These are phyloP conservation scores for Cryptosporidium bovis DNA, from an alignment of 169 alveolate species.

Conservation along the genomic window DNA sequence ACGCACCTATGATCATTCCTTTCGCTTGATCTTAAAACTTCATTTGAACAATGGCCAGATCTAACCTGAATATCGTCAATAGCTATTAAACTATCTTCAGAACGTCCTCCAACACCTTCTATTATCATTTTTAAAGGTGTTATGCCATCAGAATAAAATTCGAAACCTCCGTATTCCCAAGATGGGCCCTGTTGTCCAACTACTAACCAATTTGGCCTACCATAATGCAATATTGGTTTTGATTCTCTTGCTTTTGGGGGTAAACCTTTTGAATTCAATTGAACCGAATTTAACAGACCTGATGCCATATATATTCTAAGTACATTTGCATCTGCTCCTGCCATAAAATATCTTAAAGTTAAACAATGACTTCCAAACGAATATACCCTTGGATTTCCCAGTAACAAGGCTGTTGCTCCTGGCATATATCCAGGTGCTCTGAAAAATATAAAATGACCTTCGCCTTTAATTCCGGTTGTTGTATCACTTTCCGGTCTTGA, in stretches of 20 bases:
- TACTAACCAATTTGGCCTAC: conserved; percentile 78
- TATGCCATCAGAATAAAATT: conserved; percentile 75
- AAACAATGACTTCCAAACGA: conserved; percentile 78
- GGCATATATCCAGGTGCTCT: conserved; percentile 80
- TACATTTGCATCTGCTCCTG: conserved; percentile 79
- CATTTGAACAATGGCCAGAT: conserved; percentile 76
- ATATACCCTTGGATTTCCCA: conserved; percentile 75
- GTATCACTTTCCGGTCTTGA: conserved; percentile 79
- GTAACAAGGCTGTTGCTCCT: conserved; percentile 78
- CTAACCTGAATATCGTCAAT: conserved; percentile 76
- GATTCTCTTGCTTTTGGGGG: conserved; percentile 11
- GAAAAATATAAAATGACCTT: conserved; percentile 75
- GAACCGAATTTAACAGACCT: conserved; percentile 54
- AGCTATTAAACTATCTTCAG: conserved; percentile 80
- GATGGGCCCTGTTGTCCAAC: conserved; percentile 81
- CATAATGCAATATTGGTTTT: conserved; percentile 74
- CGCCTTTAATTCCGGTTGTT: conserved; percentile 75
- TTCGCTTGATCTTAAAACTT: conserved; percentile 38
- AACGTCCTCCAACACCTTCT: conserved; percentile 79
- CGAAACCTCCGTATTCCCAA: conserved; percentile 80
- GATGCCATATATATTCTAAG: conserved; percentile 78
- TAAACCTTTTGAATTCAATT: conserved; percentile 13
- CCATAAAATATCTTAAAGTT: conserved; percentile 78
- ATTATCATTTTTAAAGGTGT: conserved; percentile 76
- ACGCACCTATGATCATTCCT: conserved; percentile 73